These are phyloP conservation scores for Lodderomyces theae DNA, from an alignment of 1,139 yeast species.

Conservation along the genomic window DNA sequence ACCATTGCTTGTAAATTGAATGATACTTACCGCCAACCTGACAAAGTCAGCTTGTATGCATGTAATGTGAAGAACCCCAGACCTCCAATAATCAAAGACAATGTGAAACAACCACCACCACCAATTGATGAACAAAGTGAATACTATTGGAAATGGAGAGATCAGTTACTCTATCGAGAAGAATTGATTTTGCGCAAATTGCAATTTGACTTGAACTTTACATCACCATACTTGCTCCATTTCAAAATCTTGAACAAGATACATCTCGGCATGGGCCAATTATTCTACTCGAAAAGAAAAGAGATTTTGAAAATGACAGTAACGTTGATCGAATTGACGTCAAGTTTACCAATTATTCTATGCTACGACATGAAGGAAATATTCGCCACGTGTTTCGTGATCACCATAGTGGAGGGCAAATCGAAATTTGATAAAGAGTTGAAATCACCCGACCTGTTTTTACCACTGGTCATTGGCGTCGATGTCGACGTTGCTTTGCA, in stretches of 20 bases:
- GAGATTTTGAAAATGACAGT: constrained; percentile 36
- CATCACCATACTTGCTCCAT: constrained; percentile 37
- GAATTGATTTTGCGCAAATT: constrained; percentile 40
- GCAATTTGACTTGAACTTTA: constrained; percentile 40
- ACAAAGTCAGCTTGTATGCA: constrained; percentile 41
- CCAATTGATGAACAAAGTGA: constrained; percentile 41
- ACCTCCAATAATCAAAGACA: constrained; percentile 17
- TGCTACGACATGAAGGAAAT: constrained; percentile 34
- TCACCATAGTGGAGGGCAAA: constrained; percentile 31
- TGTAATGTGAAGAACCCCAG: constrained; percentile 31
- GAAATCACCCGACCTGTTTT: constrained; percentile 25
- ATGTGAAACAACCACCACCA: constrained; percentile 3
- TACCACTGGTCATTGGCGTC: constrained; percentile 19
- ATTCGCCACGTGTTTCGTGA: constrained; percentile 34
- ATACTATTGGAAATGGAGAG: constrained; percentile 47
- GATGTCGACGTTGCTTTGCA: constrained; percentile 23
- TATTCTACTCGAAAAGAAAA: constrained; percentile 23
- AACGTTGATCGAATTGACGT: constrained; percentile 37
- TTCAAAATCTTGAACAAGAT: constrained; percentile 21
- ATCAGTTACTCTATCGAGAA: constrained; percentile 44
- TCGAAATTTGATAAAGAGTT: constrained; percentile 18
- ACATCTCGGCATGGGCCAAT: constrained; percentile 5
- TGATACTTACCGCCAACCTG: constrained; percentile 45
- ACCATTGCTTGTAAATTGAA: constrained; percentile 44
- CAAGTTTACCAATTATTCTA: constrained; percentile 40